phyloP scores from a whole-genome alignment of 306 rosid genomes.

The Quercus alba region DNA sequence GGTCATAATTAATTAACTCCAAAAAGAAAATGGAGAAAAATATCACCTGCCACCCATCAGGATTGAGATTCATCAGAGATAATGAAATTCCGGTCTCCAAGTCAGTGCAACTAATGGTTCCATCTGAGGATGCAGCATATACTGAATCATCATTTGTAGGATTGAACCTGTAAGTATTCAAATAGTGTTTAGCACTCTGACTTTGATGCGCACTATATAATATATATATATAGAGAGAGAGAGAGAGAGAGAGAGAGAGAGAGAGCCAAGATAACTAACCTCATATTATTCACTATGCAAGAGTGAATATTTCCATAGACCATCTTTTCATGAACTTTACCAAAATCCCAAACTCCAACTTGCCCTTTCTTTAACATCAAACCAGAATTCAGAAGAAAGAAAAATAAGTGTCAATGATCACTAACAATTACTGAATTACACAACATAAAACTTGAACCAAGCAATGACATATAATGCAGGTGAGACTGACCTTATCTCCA shows the following conservation, averaged over 20 bases:
- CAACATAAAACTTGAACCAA: constrained; percentile 2
- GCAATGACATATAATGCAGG: background rate
- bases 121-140: constrained; percentile 92
- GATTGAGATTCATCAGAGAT: constrained; percentile 67
- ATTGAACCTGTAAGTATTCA: constrained; percentile 56
- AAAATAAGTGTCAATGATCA: constrained; percentile 12
- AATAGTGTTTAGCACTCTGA: constrained; percentile 8
- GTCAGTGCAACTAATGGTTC: constrained; percentile 73
- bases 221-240: background rate
- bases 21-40: background rate
- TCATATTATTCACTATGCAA: constrained; percentile 78
- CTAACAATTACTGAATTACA: background rate
- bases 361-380: constrained; percentile 77
- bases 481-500: constrained; percentile 75
- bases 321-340: constrained; percentile 69
- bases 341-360: constrained; percentile 95
- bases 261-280: constrained; percentile 40
- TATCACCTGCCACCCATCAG: constrained; percentile 87
- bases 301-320: constrained; percentile 87
- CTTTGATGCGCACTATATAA: background rate
- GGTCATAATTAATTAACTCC: background rate
- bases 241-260: background rate
- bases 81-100: constrained; percentile 83
- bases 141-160: constrained; percentile 68
- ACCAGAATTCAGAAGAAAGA: background rate